Conservation (phyloP, 108 stramenopile species). For the Pseudonitzschia multiseries region DNA sequence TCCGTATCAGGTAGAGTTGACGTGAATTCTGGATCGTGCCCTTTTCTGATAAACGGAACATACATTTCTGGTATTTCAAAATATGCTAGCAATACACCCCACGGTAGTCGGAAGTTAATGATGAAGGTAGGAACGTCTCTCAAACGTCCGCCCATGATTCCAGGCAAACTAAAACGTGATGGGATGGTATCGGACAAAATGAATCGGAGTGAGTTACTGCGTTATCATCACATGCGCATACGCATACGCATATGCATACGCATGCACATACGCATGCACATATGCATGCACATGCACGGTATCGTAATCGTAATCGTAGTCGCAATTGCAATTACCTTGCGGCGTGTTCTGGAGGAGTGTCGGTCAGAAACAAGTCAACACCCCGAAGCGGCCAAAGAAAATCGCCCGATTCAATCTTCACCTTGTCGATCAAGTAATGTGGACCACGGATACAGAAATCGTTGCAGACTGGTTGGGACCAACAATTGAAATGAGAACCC, state of each 20-base stretch:
- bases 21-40: slow-evolving; percentile 36
- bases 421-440: slow-evolving; percentile 71
- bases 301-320: no score
- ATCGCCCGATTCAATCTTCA: slow-evolving; percentile 62
- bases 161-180: slow-evolving; percentile 30
- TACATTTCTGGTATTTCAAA: slow-evolving; percentile 81
- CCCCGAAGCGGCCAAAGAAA: slow-evolving; percentile 72
- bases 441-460: slow-evolving; percentile 76
- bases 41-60: slow-evolving; percentile 55
- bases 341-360: slow-evolving; percentile 70
- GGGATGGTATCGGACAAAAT: no score
- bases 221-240: no score
- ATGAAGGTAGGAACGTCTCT: slow-evolving; percentile 80
- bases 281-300: neutral
- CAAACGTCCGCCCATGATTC: slow-evolving; percentile 66
- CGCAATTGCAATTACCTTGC: no score
- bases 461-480: slow-evolving; percentile 54
- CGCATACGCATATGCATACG: no score
- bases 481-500: slow-evolving; percentile 73
- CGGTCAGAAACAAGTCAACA: slow-evolving; percentile 82
- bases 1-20: slow-evolving; percentile 42
- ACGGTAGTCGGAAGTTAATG: slow-evolving; percentile 88
- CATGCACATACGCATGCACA: no score
- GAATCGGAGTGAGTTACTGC: neutral
- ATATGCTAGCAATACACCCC: slow-evolving; percentile 82